Percentiles rank a stretch among this genome's conserved stretches.
Evolutionary conservation across 306 rosid species (phyloP).

Genomic region (Cicer arietinum): DNA sequence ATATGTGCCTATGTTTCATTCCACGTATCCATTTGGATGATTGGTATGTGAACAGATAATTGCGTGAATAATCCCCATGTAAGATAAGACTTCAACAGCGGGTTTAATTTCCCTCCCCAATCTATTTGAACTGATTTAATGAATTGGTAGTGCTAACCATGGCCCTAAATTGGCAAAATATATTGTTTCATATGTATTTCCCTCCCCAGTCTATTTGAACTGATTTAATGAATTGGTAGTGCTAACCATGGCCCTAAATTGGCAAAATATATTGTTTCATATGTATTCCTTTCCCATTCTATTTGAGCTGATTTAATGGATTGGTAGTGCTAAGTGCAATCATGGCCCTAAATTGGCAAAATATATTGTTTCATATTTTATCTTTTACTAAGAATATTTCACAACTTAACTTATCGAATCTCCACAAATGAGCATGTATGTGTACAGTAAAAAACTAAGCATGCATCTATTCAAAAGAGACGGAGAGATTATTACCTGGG

Average conservation of each 20-base stretch:
- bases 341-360: background rate
- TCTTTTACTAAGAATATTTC: constrained; percentile 5
- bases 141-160: constrained; percentile 13
- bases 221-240: constrained; percentile 5
- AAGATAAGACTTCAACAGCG: background rate
- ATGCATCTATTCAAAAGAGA: constrained; percentile 36
- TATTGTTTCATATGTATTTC: background rate
- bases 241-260: constrained; percentile 9
- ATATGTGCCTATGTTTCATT: background rate
- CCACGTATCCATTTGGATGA: background rate
- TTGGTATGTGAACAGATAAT: background rate
- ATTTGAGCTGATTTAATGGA: background rate
- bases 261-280: background rate
- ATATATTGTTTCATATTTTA: background rate
- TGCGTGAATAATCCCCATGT: background rate
- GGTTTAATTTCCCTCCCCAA: background rate
- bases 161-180: background rate
- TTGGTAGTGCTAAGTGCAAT: constrained; percentile 6
- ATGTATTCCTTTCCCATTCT: background rate
- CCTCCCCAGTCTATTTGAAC: background rate
- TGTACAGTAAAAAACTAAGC: background rate
- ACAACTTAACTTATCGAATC: background rate
- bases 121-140: background rate
- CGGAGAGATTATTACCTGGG: constrained; percentile 65
- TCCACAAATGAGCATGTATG: constrained; percentile 10